Percentiles rank a stretch among this genome's conserved stretches.
Conservation (phyloP, 345 rosid genomes). For the Euclidium syriacum region DNA sequence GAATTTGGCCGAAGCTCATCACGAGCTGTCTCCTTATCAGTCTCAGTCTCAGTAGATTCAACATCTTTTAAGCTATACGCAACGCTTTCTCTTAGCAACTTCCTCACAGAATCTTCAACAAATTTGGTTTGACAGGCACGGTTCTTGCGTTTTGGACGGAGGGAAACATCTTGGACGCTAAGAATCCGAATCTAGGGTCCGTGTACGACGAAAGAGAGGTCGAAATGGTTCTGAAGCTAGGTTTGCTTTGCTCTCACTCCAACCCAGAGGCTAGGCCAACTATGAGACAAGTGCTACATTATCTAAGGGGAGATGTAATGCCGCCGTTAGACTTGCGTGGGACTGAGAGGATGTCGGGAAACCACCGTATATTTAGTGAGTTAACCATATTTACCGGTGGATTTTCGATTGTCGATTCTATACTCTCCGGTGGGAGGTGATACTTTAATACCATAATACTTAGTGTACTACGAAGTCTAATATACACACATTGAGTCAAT, state of each 20-base stretch:
- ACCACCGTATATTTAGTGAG: conserved; percentile 28
- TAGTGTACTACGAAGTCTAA: too few relatives aligned
- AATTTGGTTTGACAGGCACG: conserved; percentile 50
- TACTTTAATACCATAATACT: not conserved
- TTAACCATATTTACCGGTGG: conserved; percentile 7
- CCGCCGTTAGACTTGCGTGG: conserved; percentile 18
- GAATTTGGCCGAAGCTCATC: conserved; percentile 13
- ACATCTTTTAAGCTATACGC: conserved; percentile 36
- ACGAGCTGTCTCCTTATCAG: too few relatives aligned
- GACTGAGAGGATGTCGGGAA: conserved; percentile 15
- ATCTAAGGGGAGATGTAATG: conserved; percentile 41
- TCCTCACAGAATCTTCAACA: conserved; percentile 65
- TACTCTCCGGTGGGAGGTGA: conserved; percentile 53
- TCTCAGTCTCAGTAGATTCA: conserved; percentile 16
- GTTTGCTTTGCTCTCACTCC: conserved; percentile 58
- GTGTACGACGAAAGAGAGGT: conserved; percentile 39
- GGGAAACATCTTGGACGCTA: conserved; percentile 45
- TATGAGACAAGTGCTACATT: conserved; percentile 56
- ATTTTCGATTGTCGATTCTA: conserved; percentile 35
- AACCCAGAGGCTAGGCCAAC: conserved; percentile 43
- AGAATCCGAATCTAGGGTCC: conserved; percentile 34
- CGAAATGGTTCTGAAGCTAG: conserved; percentile 50
- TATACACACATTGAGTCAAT: too few relatives aligned
- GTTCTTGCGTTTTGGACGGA: conserved; percentile 43
- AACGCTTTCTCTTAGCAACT: conserved; percentile 58